Conservation (phyloP, 1,139 yeast genomes). For the Geotrichum australiense region DNA sequence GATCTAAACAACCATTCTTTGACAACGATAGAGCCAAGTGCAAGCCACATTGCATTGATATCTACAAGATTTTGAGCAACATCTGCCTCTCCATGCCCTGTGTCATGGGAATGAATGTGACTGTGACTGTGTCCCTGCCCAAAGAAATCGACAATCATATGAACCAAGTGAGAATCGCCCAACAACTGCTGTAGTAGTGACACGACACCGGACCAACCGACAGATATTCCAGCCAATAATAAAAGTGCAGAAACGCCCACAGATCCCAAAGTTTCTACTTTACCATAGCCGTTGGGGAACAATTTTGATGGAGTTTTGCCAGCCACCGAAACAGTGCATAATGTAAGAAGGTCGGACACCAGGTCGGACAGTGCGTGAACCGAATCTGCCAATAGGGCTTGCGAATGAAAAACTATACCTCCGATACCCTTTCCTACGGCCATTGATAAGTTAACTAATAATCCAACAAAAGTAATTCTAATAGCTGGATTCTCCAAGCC, state of each 20-base stretch:
- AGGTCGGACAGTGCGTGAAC: conserved; percentile 86
- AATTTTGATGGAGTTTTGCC: conserved; percentile 52
- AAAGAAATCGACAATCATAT: conserved; percentile 28
- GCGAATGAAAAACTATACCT: conserved; percentile 89
- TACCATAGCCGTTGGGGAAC: conserved; percentile 89
- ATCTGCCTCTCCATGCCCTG: conserved; percentile 32
- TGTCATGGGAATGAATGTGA: conserved; percentile 29
- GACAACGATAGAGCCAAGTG: conserved; percentile 74
- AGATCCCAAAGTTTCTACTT: conserved; percentile 87
- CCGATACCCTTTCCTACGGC: conserved; percentile 83
- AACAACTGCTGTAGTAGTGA: conserved; percentile 49
- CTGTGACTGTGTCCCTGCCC: conserved; percentile 43
- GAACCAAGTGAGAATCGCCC: conserved; percentile 39
- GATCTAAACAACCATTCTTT: conserved; percentile 83
- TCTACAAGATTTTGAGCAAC: conserved; percentile 45
- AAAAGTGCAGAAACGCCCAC: conserved; percentile 77
- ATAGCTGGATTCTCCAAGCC: conserved; percentile 70
- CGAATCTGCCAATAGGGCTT: conserved; percentile 89
- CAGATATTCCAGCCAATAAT: conserved; percentile 80
- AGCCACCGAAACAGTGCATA: conserved; percentile 81
- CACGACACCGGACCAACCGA: conserved; percentile 80
- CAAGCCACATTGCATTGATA: conserved; percentile 94
- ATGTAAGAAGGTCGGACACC: conserved; percentile 79
- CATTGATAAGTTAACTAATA: conserved; percentile 74
- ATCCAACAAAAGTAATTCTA: conserved; percentile 87